Percentiles rank a stretch among this genome's conserved stretches.
Evolutionary conservation across 225 moss, liverwort and hornwort genomes (phyloP).

Genomic region (Lunularia cruciata): DNA sequence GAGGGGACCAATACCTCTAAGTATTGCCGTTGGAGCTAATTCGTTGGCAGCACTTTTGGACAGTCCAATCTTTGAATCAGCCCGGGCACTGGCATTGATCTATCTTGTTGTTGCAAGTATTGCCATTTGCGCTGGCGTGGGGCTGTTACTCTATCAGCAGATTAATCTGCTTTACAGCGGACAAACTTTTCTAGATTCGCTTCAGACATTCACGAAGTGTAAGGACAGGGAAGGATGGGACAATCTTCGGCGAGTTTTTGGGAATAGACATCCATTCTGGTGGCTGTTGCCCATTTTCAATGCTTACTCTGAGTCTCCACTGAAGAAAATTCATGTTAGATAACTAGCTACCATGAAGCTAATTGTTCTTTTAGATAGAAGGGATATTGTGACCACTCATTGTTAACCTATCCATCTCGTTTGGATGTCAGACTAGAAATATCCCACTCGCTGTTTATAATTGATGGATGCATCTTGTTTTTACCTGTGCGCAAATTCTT

Average conservation of each 20-base stretch:
- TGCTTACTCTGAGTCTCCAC: slow-evolving; percentile 28
- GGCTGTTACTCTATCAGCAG: slow-evolving; percentile 80
- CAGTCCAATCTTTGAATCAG: slow-evolving; percentile 41
- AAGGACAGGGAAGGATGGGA: slow-evolving; percentile 58
- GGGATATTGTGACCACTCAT: too few relatives aligned
- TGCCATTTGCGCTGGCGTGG: slow-evolving; percentile 64
- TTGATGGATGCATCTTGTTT: too few relatives aligned
- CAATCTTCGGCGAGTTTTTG: slow-evolving; percentile 71
- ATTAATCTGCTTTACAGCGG: slow-evolving; percentile 66
- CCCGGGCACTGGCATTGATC: slow-evolving; percentile 54
- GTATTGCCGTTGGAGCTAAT: slow-evolving; percentile 40
- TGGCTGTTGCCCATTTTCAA: slow-evolving; percentile 57
- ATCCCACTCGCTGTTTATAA: too few relatives aligned
- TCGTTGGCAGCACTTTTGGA: slow-evolving; percentile 44
- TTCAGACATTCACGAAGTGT: slow-evolving; percentile 32
- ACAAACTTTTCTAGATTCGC: slow-evolving; percentile 70
- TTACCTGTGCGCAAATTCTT: too few relatives aligned
- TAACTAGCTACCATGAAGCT: too few relatives aligned
- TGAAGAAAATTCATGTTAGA: slow-evolving; percentile 56
- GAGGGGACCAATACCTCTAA: slow-evolving; percentile 22
- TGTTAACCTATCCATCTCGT: too few relatives aligned
- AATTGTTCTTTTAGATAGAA: too few relatives aligned
- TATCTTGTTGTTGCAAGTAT: slow-evolving; percentile 60
- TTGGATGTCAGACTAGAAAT: too few relatives aligned
- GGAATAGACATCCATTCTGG: slow-evolving; percentile 53